These are phyloP conservation scores for Rutidosis leptorrhynchoides DNA, from an alignment of 129 eudicot species.

Conservation along the genomic window DNA sequence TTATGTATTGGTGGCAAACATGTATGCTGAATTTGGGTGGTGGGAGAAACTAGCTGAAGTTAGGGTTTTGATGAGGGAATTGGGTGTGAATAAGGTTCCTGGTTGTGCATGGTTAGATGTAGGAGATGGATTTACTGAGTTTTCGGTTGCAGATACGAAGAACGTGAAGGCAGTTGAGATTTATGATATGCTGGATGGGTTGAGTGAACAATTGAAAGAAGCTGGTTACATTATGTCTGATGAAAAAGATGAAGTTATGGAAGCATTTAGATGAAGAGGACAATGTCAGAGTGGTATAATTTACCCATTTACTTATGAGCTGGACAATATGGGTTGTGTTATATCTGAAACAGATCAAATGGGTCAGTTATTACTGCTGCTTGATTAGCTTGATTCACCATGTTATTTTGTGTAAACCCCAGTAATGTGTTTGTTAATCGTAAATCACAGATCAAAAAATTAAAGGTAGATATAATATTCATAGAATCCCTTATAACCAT, in stretches of 20 bases:
- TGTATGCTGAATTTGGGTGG: slow-evolving; percentile 60
- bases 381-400: too few relatives aligned
- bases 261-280: slow-evolving; percentile 1
- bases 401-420: too few relatives aligned
- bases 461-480: neutral
- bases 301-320: neutral
- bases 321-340: neutral
- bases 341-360: neutral
- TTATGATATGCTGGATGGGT: slow-evolving; percentile 44
- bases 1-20: slow-evolving; percentile 61
- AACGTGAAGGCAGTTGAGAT: slow-evolving; percentile 40
- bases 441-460: too few relatives aligned
- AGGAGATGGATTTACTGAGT: slow-evolving; percentile 40
- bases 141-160: slow-evolving; percentile 47
- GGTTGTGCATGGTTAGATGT: slow-evolving; percentile 70
- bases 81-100: slow-evolving; percentile 60
- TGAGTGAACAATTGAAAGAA: slow-evolving; percentile 53
- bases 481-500: neutral
- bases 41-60: slow-evolving; percentile 52
- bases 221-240: slow-evolving; percentile 33
- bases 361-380: too few relatives aligned
- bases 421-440: too few relatives aligned
- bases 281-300: neutral
- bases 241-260: slow-evolving; percentile 33
- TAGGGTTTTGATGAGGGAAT: slow-evolving; percentile 59